Percentiles rank a stretch among this genome's conserved stretches.
phyloP scores from a whole-genome alignment of 23 red algal genomes.

The Rhodosorus marinus region DNA sequence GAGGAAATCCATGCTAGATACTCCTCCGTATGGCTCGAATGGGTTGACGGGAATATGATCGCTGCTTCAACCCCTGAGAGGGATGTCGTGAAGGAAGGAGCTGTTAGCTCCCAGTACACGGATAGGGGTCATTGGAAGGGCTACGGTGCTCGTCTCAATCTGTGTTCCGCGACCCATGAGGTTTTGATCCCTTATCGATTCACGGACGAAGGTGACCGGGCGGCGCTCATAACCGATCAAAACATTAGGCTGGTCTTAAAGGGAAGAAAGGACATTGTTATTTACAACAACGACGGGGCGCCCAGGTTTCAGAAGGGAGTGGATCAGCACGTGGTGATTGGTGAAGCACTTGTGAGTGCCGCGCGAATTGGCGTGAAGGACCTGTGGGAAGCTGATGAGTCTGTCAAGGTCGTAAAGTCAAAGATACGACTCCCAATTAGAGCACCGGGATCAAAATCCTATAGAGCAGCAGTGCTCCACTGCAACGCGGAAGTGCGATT shows the following conservation, averaged over 20 bases:
- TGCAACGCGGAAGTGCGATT: constrained; percentile 22
- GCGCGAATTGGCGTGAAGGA: constrained; percentile 17
- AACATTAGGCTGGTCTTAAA: constrained; percentile 26
- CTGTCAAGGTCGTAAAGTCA: constrained; percentile 7
- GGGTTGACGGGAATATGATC: constrained; percentile 39
- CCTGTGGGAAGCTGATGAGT: constrained; percentile 1
- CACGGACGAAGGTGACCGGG: not conserved
- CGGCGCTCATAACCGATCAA: constrained; percentile 17
- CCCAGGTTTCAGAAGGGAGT: constrained; percentile 16
- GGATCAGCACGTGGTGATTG: constrained; percentile 5
- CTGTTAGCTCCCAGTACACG: constrained; percentile 18
- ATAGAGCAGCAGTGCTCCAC: constrained; percentile 30
- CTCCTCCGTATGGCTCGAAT: constrained; percentile 60
- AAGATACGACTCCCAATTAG: constrained; percentile 24
- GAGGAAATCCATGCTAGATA: constrained; percentile 46
- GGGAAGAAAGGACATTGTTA: constrained; percentile 23
- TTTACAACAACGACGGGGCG: constrained; percentile 37
- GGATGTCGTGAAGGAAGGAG: constrained; percentile 1
- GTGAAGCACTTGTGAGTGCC: constrained; percentile 22
- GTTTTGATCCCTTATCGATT: constrained; percentile 9
- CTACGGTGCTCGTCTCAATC: constrained; percentile 28
- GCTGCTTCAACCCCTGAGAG: not conserved
- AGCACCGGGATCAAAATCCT: constrained; percentile 19
- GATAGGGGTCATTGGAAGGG: constrained; percentile 24
- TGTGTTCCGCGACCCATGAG: constrained; percentile 28